Evolutionary conservation across 164 flowering plant genomes (phyloP), one percentile per base, ranked within the genome.

Genomic region (Platanus orientalis): DNA sequence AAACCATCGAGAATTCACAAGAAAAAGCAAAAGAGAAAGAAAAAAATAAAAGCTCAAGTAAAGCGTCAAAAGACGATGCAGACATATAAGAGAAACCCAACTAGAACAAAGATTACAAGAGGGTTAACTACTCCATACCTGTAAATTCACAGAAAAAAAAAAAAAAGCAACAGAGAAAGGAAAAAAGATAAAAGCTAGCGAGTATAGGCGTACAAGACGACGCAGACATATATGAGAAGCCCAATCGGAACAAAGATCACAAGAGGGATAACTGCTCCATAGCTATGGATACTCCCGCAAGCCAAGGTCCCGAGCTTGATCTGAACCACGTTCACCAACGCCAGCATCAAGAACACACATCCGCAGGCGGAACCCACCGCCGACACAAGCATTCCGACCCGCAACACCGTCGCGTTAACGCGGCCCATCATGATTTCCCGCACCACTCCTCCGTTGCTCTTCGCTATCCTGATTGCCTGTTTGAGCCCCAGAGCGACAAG

Each of bases 341-440:
- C 96, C 69, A 83, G 56, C 79, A 80, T 81, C 80, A 94, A 65
- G 64, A 87, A 91, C 52, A 70, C 77, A 47, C 87, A 86, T n/a
- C 99, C 97, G 30, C 48, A 67, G 26, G 80, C 87, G 56, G 97
- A 89, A 7, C 96, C 95, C 1, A 71, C 54, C 0, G 85, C 89
- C 2, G 88, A 83, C 2, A 71, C 77, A 58, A 89, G 48, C 21
- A 75, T 80, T 64, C 89, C 92, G 6, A 70, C 63, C 24, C 92
- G 69, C 17, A 91, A 79, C 7, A 57, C 64, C 29, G 68, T 72
- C 69, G 54, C 51, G 69, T 83, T 84, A 19, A 93, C 73, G 13
- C 62, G 79, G 19, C 71, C 77, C 39, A 73, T 26, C 42, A 63
- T 70, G 48, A 65, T 53, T 17, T 39, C 36, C n/a, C 29, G 56